A percentile compares a stretch with the other conserved stretches of the same genome.
phyloP scores from a whole-genome alignment of 176 grass and related monocot genomes.

The Cenchrus purpureus region DNA sequence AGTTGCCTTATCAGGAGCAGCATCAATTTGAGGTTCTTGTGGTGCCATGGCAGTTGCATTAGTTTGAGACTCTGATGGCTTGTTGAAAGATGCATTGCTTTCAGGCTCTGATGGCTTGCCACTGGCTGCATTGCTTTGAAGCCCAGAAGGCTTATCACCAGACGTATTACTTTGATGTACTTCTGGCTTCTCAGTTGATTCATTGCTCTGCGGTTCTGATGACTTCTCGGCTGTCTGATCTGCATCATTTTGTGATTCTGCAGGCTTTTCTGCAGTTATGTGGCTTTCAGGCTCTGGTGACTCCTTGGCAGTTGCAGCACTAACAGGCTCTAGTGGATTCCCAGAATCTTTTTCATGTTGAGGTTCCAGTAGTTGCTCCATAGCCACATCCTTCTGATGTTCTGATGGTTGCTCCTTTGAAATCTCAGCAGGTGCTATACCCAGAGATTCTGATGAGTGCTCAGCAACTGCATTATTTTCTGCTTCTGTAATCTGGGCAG shows the following conservation, averaged over 20 bases:
- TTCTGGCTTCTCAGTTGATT: conserved; percentile 32
- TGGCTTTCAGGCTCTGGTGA: conserved; percentile 29
- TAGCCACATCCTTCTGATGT: conserved; percentile 14
- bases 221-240: conserved; percentile 25
- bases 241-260: conserved; percentile 30
- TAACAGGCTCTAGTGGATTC: conserved; percentile 23
- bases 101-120: conserved; percentile 37
- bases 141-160: conserved; percentile 8
- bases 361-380: conserved; percentile 36
- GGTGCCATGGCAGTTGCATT: conserved; percentile 11
- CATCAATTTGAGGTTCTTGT: conserved; percentile 38
- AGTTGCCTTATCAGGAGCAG: conserved; percentile 8
- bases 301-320: conserved; percentile 31
- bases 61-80: conserved; percentile 13
- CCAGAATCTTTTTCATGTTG: conserved; percentile 26
- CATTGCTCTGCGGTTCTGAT: conserved; percentile 27
- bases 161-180: conserved; percentile 1
- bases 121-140: conserved; percentile 29
- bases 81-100: neutral
- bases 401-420: conserved; percentile 29
- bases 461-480: neutral
- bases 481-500: conserved; percentile 18
- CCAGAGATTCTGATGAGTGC: conserved; percentile 22
- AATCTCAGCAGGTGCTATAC: conserved; percentile 14
- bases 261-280: conserved; percentile 1